Conservation (phyloP, 306 rosid genomes). For the Nissolia schottii region DNA sequence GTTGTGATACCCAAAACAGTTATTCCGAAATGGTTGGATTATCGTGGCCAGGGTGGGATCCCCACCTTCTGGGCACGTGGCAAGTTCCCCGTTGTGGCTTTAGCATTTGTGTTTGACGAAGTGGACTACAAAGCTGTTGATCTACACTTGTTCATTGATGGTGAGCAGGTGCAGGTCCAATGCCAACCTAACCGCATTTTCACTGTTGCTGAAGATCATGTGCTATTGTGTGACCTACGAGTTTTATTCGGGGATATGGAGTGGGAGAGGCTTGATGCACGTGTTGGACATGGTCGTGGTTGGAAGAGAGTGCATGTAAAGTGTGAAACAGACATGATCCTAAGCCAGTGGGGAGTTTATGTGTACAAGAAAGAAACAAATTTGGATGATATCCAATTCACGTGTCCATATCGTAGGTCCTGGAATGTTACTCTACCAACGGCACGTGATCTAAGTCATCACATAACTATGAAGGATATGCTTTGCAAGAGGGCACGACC, state of each 20-base stretch:
- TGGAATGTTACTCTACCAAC: too few relatives aligned
- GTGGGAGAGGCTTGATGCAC: not conserved
- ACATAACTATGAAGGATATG: not conserved
- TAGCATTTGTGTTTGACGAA: not conserved
- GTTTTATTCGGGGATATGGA: not conserved
- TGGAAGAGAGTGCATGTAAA: not conserved
- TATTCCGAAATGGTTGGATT: not conserved
- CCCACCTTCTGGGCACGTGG: not conserved
- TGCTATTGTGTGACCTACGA: not conserved
- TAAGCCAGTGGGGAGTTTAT: not conserved
- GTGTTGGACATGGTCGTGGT: not conserved
- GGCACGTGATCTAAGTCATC: too few relatives aligned
- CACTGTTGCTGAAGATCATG: not conserved
- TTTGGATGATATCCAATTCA: not conserved
- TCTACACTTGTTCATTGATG: not conserved
- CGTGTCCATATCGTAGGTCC: too few relatives aligned
- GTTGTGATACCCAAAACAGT: not conserved
- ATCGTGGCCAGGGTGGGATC: not conserved
- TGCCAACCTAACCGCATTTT: not conserved
- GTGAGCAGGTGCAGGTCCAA: not conserved
- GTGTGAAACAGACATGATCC: not conserved
- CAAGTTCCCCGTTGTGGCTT: not conserved
- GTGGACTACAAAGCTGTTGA: not conserved
- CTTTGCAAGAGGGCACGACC: too few relatives aligned
- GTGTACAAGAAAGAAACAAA: not conserved